phyloP scores from a whole-genome alignment of 163 green algal species.

The Volvox carteri region DNA sequence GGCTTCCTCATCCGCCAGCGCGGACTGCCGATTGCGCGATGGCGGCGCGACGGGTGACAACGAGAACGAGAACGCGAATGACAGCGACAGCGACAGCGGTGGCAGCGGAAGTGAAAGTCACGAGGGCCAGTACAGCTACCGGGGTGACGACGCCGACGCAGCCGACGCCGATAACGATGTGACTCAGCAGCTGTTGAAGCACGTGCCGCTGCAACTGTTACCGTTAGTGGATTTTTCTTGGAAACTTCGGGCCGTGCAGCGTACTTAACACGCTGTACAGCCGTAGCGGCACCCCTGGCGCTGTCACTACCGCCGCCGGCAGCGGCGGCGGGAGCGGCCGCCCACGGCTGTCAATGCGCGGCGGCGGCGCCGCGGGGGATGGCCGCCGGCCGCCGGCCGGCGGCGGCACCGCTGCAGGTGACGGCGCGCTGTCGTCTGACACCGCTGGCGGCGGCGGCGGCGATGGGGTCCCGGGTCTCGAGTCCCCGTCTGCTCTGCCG shows the following conservation, averaged over 20 bases:
- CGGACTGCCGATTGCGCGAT: neutral
- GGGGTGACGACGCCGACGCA: neutral
- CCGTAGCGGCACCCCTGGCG: neutral
- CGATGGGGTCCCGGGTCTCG: neutral
- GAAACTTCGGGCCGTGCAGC: constrained; percentile 31
- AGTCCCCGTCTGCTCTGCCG: neutral
- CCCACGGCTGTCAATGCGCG: neutral
- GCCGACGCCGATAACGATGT: neutral
- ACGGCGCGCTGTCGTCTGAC: neutral
- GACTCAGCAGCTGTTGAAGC: neutral
- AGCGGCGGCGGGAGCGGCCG: neutral
- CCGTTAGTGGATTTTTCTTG: constrained; percentile 17
- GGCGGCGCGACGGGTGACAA: neutral
- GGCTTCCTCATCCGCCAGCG: neutral
- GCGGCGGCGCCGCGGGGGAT: neutral
- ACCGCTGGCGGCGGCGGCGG: neutral
- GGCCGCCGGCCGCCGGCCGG: neutral
- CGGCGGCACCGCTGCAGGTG: neutral
- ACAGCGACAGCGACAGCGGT: neutral
- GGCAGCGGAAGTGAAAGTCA: neutral
- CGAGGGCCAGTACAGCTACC: neutral
- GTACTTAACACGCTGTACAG: neutral
- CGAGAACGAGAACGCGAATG: neutral
- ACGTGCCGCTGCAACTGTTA: neutral
- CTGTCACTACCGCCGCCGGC: neutral